These are phyloP conservation scores for Aspergillus uvarum DNA, from an alignment of 2,329 filamentous ascomycete genomes.

Conservation along the genomic window DNA sequence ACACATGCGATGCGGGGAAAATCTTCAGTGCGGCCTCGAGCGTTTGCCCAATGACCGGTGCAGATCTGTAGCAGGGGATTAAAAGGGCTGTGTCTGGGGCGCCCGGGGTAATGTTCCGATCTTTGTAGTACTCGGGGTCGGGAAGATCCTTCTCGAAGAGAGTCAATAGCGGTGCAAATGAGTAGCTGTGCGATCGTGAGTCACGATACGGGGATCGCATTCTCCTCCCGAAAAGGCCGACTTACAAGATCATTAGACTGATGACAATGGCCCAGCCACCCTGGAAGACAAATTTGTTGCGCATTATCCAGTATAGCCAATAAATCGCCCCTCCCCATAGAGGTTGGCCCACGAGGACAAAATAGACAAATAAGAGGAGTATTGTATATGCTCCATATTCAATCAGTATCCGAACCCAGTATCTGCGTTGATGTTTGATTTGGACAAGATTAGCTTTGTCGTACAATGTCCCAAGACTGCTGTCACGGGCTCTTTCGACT, in stretches of 20 bases:
- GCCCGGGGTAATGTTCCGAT: conserved; percentile 22
- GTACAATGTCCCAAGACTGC: conserved; percentile 12
- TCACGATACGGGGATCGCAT: background rate
- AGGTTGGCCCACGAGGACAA: conserved; percentile 48
- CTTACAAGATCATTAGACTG: conserved; percentile 38
- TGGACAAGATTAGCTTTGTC: conserved; percentile 12
- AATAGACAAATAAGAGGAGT: conserved; percentile 44
- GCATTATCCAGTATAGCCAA: conserved; percentile 45
- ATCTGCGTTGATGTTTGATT: conserved; percentile 27
- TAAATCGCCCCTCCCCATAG: conserved; percentile 49
- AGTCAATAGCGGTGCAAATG: conserved; percentile 32
- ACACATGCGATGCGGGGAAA: conserved; percentile 49
- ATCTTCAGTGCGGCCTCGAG: conserved; percentile 48
- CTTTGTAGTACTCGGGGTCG: conserved; percentile 13
- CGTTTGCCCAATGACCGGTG: conserved; percentile 42
- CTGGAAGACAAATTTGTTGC: conserved; percentile 40
- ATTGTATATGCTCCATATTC: conserved; percentile 41
- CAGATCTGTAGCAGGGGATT: conserved; percentile 53
- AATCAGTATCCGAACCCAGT: conserved; percentile 39
- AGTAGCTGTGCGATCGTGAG: conserved; percentile 22
- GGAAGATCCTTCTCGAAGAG: conserved; percentile 36
- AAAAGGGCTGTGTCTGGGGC: conserved; percentile 42
- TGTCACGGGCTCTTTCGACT: background rate
- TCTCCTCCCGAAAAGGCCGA: background rate
- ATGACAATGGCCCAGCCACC: conserved; percentile 46